A percentile compares a stretch with the other conserved stretches of the same genome.
Conservation (phyloP, 73 alveolate genomes). For the Stentor coeruleus region DNA sequence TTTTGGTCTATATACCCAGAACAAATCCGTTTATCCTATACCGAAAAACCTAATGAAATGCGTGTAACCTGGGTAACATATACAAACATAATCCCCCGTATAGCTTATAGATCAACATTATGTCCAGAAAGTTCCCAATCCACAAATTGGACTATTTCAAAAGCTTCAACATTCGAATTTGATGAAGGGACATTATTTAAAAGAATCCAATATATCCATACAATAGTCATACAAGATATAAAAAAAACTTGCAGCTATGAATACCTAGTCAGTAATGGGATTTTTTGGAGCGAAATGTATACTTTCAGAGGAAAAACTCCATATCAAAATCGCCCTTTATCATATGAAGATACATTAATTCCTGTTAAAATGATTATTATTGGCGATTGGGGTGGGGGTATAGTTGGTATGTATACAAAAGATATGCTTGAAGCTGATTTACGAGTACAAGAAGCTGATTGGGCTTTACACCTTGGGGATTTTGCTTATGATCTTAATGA, state of each 20-base stretch:
- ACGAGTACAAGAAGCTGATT: not conserved
- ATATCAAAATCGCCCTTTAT: not conserved
- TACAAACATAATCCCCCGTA: not conserved
- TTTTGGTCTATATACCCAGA: not conserved
- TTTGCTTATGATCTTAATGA: not conserved
- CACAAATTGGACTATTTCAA: not conserved
- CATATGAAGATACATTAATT: not conserved
- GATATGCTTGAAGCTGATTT: not conserved
- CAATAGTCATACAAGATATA: not conserved
- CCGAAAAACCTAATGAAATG: slow-evolving; percentile 15
- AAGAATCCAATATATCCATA: slow-evolving; percentile 9
- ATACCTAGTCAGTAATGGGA: not conserved
- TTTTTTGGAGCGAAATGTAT: not conserved
- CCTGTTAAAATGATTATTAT: not conserved
- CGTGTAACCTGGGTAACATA: slow-evolving; percentile 10
- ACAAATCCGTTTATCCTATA: not conserved
- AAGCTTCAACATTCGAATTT: not conserved
- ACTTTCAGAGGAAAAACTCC: not conserved
- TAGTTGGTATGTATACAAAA: not conserved
- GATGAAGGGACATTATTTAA: not conserved
- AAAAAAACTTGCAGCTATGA: not conserved
- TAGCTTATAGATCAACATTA: not conserved
- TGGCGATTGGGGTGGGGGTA: slow-evolving; percentile 10
- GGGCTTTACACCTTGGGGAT: slow-evolving; percentile 13
- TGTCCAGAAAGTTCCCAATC: not conserved